Evolutionary conservation across 306 rosid species (phyloP).

Genomic region (Trifolium fragiferum): DNA sequence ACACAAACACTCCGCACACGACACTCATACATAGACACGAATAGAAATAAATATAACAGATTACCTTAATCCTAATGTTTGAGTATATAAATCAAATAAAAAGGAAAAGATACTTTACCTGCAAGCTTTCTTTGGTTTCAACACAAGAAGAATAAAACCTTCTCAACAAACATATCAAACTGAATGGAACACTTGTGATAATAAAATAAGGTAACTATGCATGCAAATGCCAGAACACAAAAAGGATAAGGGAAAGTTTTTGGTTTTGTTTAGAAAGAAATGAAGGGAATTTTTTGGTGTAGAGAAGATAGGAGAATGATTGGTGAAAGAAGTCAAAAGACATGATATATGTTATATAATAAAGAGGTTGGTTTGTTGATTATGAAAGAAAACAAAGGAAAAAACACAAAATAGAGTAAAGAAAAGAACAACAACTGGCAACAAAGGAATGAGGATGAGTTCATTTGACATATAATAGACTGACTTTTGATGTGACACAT

Average conservation of each 20-base stretch:
- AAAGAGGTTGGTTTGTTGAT: slow-evolving; percentile 38
- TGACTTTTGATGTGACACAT: slow-evolving; percentile 10
- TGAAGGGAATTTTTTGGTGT: slow-evolving; percentile 36
- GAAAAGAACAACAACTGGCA: slow-evolving; percentile 51
- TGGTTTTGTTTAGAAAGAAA: slow-evolving; percentile 27
- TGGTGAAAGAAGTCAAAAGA: slow-evolving; percentile 53
- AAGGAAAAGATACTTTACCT: slow-evolving; percentile 25
- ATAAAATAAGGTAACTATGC: background rate
- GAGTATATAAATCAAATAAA: slow-evolving; percentile 1
- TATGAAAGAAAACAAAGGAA: background rate
- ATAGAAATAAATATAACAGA: background rate
- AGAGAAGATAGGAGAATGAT: slow-evolving; percentile 46
- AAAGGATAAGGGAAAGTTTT: background rate
- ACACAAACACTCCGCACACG: background rate
- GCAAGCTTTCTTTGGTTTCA: slow-evolving; percentile 3
- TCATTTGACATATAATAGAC: slow-evolving; percentile 43
- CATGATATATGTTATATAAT: slow-evolving; percentile 37
- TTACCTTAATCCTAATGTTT: background rate
- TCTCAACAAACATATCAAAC: slow-evolving; percentile 34
- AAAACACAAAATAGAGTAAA: slow-evolving; percentile 39
- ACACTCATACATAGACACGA: background rate
- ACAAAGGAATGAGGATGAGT: slow-evolving; percentile 41
- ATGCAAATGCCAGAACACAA: slow-evolving; percentile 7
- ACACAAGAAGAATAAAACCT: slow-evolving; percentile 21
- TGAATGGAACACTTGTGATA: background rate